These are phyloP conservation scores for Lactarius vividus DNA, from an alignment of 768 basidiomycete species.

Conservation along the genomic window DNA sequence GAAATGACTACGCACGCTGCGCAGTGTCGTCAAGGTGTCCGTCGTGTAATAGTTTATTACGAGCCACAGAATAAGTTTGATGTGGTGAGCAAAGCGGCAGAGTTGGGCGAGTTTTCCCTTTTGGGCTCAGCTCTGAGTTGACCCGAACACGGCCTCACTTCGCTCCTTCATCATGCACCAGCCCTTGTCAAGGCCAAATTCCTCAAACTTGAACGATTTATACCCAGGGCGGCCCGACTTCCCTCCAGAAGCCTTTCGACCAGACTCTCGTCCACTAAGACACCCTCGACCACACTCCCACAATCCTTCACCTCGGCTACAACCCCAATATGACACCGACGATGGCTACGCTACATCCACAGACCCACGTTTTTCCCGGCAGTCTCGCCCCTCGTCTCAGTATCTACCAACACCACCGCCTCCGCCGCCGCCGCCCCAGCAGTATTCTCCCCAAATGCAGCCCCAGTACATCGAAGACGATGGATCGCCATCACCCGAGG, in stretches of 20 bases:
- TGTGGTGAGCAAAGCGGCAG: no score
- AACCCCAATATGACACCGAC: slow-evolving; percentile 15
- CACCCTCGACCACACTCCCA: slow-evolving; percentile 11
- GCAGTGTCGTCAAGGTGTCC: no score
- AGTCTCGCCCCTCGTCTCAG: slow-evolving; percentile 23
- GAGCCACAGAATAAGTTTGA: no score
- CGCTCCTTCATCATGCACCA: slow-evolving; percentile 17
- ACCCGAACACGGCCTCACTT: slow-evolving; percentile 2
- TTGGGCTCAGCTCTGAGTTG: background rate
- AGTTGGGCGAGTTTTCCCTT: background rate
- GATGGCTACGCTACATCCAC: slow-evolving; percentile 8
- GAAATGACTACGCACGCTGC: no score
- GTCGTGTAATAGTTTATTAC: no score
- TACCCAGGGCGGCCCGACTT: slow-evolving; percentile 2
- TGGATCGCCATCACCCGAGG: slow-evolving; percentile 22
- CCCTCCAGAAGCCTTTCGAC: background rate
- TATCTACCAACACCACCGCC: slow-evolving; percentile 2
- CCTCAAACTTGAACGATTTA: slow-evolving; percentile 16
- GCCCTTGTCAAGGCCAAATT: slow-evolving; percentile 17
- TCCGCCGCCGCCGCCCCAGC: background rate
- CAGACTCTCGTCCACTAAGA: slow-evolving; percentile 3
- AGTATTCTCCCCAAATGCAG: slow-evolving; percentile 23
- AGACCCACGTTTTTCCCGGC: slow-evolving; percentile 17
- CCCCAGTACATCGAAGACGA: slow-evolving; percentile 27
- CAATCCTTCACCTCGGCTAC: slow-evolving; percentile 9